Base-by-base conservation (phyloP, 768 basidiomycete species). In the Collybia mongolica region DNA sequence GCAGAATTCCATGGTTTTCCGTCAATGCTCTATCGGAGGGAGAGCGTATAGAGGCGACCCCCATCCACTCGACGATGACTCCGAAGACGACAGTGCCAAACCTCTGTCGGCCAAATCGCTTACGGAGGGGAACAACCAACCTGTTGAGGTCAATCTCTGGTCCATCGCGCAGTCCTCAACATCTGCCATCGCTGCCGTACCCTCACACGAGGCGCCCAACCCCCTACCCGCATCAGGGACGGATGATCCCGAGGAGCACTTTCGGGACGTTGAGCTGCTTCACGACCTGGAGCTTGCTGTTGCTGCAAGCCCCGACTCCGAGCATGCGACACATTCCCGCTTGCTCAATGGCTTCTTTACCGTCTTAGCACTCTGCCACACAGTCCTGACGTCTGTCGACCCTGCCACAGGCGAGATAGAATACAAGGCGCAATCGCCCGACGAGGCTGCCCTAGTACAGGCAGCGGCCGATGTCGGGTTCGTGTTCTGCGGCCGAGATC, bases 361-460 rank as follows among this genome's bases (percentile, higher is more conserved):
- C 5, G 90, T 91, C 17, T 77, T 98, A 48, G 88, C 90, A 18
- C 76, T 98, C 3, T 98, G 96, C 70, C 96, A 98, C 65, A 96
- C 94, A 6, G 96, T 95, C 28, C 79, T 98, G 37, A 84, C 90
- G 0, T 76, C 78, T 15, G 76, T 84, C 32, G 80, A 93, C 62
- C 76, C 80, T 0, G 71, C 72, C 35, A 90, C 87, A 1, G 86
- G 88, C 35, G 76, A 74, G 17, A 83, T 96, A 40, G 79, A 87
- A 59, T 98, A 97, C 78, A 97, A 95, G 71, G 93, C 96, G 1
- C 96, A 98, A 66, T 90, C 86, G 0, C 96, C 96, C 7, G 96
- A 98, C 61, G 96, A 98, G 72, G 89, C 93, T n/a, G 96, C 96
- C 5, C 79, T 98, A 35, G 96, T 98, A 2, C 93, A 95, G 62